Percentiles rank a stretch among this genome's conserved stretches.
phyloP scores from a whole-genome alignment of 2,329 filamentous ascomycete species.

The Sporothrix humicola region DNA sequence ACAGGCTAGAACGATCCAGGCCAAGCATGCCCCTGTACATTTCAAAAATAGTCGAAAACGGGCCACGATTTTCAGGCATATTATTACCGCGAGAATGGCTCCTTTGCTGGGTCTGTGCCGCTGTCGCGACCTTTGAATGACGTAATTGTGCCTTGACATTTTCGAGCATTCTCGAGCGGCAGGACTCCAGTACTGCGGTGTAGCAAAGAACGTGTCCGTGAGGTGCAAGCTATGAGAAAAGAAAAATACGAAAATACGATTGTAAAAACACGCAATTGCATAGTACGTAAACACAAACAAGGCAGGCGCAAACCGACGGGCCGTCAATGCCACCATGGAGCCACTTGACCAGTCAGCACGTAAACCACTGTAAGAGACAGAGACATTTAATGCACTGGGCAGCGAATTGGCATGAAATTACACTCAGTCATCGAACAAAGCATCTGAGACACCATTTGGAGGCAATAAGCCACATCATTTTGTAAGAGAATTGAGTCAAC shows the following conservation, averaged over 20 bases:
- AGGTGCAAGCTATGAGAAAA: not conserved
- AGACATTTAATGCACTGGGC: not conserved
- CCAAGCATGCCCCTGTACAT: slow-evolving; percentile 6
- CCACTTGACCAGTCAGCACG: not conserved
- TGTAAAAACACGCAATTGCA: slow-evolving; percentile 1
- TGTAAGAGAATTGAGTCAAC: no score
- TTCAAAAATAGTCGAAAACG: no score
- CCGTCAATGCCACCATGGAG: not conserved
- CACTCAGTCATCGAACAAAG: slow-evolving; percentile 20
- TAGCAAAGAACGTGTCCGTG: not conserved
- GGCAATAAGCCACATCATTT: not conserved
- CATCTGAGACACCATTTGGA: slow-evolving; percentile 12
- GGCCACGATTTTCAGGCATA: no score
- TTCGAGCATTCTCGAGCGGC: not conserved
- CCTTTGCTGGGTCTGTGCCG: slow-evolving; percentile 22
- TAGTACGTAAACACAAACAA: not conserved
- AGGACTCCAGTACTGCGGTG: not conserved
- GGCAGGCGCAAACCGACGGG: not conserved
- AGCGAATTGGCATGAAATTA: not conserved
- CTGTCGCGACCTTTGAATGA: slow-evolving; percentile 19
- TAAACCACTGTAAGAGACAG: not conserved
- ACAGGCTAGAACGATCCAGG: not conserved
- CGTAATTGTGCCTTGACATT: slow-evolving; percentile 27
- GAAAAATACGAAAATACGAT: no score
- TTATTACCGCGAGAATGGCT: slow-evolving; percentile 26